phyloP scores from a whole-genome alignment of 495 filamentous ascomycete genomes.

The Aspergillus sclerotiicarbonarius region DNA sequence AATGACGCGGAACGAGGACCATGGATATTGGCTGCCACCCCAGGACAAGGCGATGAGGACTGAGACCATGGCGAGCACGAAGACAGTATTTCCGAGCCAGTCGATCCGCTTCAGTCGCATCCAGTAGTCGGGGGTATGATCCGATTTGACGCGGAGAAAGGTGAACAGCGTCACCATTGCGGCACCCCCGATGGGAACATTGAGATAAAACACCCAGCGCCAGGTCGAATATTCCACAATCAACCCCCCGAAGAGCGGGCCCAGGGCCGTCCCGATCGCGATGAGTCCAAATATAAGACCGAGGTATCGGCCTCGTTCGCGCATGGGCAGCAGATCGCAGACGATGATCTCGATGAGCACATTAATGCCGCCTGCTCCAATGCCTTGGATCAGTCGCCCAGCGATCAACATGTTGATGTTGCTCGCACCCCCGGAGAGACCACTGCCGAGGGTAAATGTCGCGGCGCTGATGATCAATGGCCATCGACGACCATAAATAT shows the following conservation, averaged over 20 bases:
- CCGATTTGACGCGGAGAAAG: constrained; percentile 29
- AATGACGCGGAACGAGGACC: constrained; percentile 45
- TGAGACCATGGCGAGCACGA: constrained; percentile 39
- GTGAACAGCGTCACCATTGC: background rate
- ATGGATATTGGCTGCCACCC: constrained; percentile 50
- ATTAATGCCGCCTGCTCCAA: background rate
- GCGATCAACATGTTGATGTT: background rate
- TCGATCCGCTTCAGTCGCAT: constrained; percentile 39
- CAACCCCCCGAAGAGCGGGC: background rate
- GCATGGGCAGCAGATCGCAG: background rate
- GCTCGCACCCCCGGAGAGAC: background rate
- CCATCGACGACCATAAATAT: background rate
- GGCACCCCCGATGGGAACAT: background rate
- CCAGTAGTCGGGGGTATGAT: constrained; percentile 19
- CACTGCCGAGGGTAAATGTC: background rate
- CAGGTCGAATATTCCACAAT: background rate
- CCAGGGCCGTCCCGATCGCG: background rate
- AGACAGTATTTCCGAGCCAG: constrained; percentile 48
- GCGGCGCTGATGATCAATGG: background rate
- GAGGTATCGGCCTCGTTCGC: background rate
- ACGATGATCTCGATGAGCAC: background rate
- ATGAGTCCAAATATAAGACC: background rate
- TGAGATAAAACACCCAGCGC: constrained; percentile 3
- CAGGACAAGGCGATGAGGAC: constrained; percentile 52
- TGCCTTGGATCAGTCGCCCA: background rate